A percentile compares a stretch with the other conserved stretches of the same genome.
These are phyloP conservation scores for Vanderwaltozyma verrucispora DNA, from an alignment of 805 yeast species.

Conservation along the genomic window DNA sequence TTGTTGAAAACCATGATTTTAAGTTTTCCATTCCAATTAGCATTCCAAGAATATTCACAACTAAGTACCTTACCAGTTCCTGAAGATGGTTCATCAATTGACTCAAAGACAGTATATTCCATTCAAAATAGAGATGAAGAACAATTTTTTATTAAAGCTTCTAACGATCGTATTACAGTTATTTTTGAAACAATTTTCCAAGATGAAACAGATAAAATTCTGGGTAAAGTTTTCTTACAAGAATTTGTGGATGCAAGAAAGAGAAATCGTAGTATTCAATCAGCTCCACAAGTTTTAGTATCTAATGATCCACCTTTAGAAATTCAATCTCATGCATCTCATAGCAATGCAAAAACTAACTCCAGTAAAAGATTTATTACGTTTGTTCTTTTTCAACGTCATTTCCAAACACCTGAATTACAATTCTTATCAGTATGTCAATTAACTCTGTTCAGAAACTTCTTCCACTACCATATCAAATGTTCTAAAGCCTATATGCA, in stretches of 20 bases:
- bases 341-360: constrained; percentile 16
- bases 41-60: constrained; percentile 68
- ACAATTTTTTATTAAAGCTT: constrained; percentile 80
- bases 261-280: constrained; percentile 86
- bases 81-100: constrained; percentile 17
- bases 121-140: constrained; percentile 90
- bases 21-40: constrained; percentile 87
- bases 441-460: constrained; percentile 85
- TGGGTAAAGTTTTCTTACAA: constrained; percentile 81
- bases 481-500: constrained; percentile 98
- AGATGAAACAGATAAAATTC: constrained; percentile 91
- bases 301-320: constrained; percentile 95
- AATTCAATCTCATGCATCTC: constrained; percentile 30
- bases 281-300: constrained; percentile 95
- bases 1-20: constrained; percentile 75
- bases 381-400: constrained; percentile 76
- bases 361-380: constrained; percentile 39
- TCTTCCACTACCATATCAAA: constrained; percentile 97
- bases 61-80: constrained; percentile 35
- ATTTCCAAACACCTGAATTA: constrained; percentile 54
- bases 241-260: constrained; percentile 95
- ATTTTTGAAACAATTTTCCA: constrained; percentile 89
- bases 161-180: constrained; percentile 93
- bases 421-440: constrained; percentile 52
- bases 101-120: constrained; percentile 21